Conservation (phyloP, 2,329 filamentous ascomycete genomes). For the Pseudodiploospora longispora region DNA sequence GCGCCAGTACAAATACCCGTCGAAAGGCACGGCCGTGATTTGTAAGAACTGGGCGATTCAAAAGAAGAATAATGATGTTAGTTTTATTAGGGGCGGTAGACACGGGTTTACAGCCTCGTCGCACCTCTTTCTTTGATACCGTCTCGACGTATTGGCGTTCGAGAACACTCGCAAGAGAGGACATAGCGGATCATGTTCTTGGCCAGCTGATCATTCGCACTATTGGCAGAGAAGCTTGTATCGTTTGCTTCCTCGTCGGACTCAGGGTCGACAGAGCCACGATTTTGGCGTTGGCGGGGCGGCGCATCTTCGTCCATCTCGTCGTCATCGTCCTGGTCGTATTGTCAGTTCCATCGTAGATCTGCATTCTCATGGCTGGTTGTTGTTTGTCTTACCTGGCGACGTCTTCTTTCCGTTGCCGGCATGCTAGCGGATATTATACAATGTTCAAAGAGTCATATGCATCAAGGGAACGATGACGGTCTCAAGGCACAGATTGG, state of each 20-base stretch:
- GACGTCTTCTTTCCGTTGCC: conserved; percentile 22
- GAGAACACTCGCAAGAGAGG: conserved; percentile 56
- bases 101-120: background rate
- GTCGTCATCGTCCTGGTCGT: conserved; percentile 18
- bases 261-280: conserved; percentile 22
- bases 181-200: conserved; percentile 64
- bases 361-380: background rate
- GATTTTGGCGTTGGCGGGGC: conserved; percentile 22
- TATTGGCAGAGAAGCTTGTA: conserved; percentile 24
- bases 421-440: conserved; percentile 19
- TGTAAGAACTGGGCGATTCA: conserved; percentile 54
- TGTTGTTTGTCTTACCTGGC: conserved; percentile 17
- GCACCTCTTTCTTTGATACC: conserved; percentile 57
- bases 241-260: conserved; percentile 31
- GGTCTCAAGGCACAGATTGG: no score
- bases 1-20: conserved; percentile 66
- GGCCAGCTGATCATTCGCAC: conserved; percentile 43
- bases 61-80: no score
- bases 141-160: conserved; percentile 50
- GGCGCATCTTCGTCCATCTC: conserved; percentile 25
- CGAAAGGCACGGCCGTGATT: conserved; percentile 64
- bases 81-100: conserved; percentile 6
- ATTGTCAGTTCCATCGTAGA: background rate
- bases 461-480: no score
- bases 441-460: no score